Evolutionary conservation across 129 eudicot genomes (phyloP), one percentile per base, ranked within the genome.

Genomic region (Mikania micrantha): DNA sequence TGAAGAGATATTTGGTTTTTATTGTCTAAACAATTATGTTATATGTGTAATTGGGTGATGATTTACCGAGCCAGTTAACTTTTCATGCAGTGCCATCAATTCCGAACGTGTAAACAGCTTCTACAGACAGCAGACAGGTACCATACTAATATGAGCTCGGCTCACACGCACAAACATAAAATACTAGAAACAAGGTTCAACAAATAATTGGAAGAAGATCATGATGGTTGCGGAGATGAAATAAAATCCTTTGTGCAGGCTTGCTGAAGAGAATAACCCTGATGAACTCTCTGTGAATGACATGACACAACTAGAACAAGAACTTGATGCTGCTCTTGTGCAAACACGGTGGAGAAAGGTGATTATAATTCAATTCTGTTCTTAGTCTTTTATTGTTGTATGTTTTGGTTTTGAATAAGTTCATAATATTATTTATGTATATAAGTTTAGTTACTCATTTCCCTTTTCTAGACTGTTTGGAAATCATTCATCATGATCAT

Each of bases 291-390:
- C 75, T 56, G 47, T 74, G 49, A 67, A 49, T 27, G 84, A 84
- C 67, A 71, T 81, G 49, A 44, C 64, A 22, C 78, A 73, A 64
- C 68, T 84, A 31, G 95, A 87, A 75, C 60, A 76, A 45, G 85
- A 87, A 79, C 80, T 87, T 71, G 44, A 47, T 76, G 52, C 41
- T 53, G 85, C 87, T 9, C 83, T 84, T 44, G 41, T 40, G 42
- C 80, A 79, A 41, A 79, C 82, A 21, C 80, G 80, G 67, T 58
- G 59, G 31, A 78, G 78, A 75, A 86, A 81, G 90, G 94, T 84
- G 71, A 31, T 17, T 44, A 22, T 60, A 35, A 35, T 22, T 20
- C 12, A 15, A 4, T 24, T 34, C n/a, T 19, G 13, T 68, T 68
- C 16, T 25, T 9, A 34, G 36, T 29, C n/a, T 34, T 9, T 56